Evolutionary conservation across 495 filamentous ascomycete genomes (phyloP).

Genomic region (Aspergillus carlsbadensis): DNA sequence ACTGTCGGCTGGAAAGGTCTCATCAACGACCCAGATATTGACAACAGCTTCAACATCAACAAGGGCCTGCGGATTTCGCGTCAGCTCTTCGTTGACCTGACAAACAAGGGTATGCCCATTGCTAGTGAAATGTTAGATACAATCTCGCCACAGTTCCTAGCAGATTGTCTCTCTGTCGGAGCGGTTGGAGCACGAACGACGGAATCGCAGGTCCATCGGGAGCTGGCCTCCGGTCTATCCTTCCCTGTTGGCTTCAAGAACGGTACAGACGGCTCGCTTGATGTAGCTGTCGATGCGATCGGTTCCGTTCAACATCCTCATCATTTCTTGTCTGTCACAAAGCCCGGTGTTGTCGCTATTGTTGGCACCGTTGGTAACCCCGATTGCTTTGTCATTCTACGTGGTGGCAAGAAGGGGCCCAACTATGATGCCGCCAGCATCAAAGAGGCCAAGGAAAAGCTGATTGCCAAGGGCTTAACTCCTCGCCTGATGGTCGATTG

Average conservation of each 20-base stretch:
- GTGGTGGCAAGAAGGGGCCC: conserved; percentile 88
- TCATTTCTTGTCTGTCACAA: conserved; percentile 98
- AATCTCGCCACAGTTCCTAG: conserved; percentile 95
- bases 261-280: conserved; percentile 88
- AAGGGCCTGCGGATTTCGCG: conserved; percentile 86
- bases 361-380: conserved; percentile 95
- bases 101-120: conserved; percentile 93
- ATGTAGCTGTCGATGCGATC: conserved; percentile 94
- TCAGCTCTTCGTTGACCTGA: conserved; percentile 93
- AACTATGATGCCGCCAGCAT: conserved; percentile 93
- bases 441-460: conserved; percentile 65
- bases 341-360: conserved; percentile 94
- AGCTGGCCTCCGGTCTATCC: conserved; percentile 87
- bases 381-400: conserved; percentile 96
- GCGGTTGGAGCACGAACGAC: conserved; percentile 95
- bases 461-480: conserved; percentile 62
- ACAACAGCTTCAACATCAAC: conserved; percentile 98
- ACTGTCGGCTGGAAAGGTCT: conserved; percentile 99
- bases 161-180: conserved; percentile 89
- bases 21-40: conserved; percentile 98
- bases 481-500: conserved; percentile 96
- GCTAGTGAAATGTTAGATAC: conserved; percentile 99
- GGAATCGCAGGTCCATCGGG: conserved; percentile 91
- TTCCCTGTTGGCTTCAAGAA: conserved; percentile 99
- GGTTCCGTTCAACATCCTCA: conserved; percentile 90